phyloP scores from a whole-genome alignment of 2,329 filamentous ascomycete genomes.

The Colletotrichum simmondsii region DNA sequence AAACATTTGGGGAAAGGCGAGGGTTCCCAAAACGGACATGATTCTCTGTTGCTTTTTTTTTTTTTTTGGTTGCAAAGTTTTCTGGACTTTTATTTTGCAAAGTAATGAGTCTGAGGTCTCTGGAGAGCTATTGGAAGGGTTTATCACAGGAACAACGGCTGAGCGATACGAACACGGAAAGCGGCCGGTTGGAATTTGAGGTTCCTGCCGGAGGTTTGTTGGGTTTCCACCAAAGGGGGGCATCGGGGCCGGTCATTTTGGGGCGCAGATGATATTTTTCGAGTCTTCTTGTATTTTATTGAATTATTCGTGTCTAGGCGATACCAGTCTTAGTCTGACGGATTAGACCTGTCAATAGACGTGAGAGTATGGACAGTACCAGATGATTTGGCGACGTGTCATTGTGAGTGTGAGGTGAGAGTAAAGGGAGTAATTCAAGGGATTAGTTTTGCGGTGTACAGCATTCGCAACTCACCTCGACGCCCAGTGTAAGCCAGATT shows the following conservation, averaged over 20 bases:
- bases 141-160: background rate
- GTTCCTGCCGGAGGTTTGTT: background rate
- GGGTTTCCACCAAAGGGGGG: background rate
- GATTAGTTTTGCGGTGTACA: background rate
- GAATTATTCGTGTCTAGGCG: slow-evolving; percentile 26
- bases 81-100: background rate
- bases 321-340: slow-evolving; percentile 29
- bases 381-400: background rate
- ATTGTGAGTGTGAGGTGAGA: background rate
- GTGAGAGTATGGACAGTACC: slow-evolving; percentile 1
- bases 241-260: slow-evolving; percentile 10
- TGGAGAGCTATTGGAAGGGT: background rate
- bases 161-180: slow-evolving; percentile 4
- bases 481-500: too few species aligned
- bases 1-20: slow-evolving; percentile 5
- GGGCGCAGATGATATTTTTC: slow-evolving; percentile 9
- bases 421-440: background rate
- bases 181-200: slow-evolving; percentile 1
- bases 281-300: slow-evolving; percentile 32
- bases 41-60: slow-evolving; percentile 10
- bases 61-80: slow-evolving; percentile 2
- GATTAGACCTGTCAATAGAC: slow-evolving; percentile 33
- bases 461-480: background rate
- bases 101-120: slow-evolving; percentile 4
- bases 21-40: slow-evolving; percentile 2